These are phyloP conservation scores for Trichoderma sp. DNA, from an alignment of 2,329 filamentous ascomycete genomes.

Conservation along the genomic window DNA sequence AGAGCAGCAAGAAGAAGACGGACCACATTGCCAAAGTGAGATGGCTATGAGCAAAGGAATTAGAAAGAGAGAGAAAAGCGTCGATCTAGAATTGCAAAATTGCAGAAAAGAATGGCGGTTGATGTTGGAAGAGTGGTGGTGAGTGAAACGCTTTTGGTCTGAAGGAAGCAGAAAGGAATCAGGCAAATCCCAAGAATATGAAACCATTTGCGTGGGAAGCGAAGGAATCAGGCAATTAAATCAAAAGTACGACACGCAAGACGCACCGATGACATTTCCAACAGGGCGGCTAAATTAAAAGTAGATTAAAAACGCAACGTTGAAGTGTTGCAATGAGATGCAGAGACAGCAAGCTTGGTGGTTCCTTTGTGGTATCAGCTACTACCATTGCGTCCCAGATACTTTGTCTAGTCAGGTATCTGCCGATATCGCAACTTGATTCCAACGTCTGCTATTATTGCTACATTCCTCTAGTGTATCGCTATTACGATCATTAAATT, in stretches of 20 bases:
- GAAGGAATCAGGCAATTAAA: background rate
- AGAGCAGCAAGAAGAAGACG: conserved; percentile 83
- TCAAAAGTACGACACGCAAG: background rate
- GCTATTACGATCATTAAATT: background rate
- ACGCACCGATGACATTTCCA: background rate
- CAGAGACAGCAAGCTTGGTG: background rate
- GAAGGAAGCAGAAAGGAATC: background rate
- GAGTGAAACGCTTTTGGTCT: background rate
- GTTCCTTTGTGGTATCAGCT: background rate
- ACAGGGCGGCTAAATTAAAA: background rate
- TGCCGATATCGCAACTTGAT: background rate
- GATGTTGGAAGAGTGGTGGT: background rate
- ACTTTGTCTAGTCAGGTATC: background rate
- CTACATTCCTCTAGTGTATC: background rate
- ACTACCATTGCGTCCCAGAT: background rate
- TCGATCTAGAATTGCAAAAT: background rate
- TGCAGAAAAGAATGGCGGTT: background rate
- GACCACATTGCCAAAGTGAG: conserved; percentile 92
- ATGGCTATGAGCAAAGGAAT: conserved; percentile 53
- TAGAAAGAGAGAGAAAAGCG: background rate
- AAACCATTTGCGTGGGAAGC: background rate
- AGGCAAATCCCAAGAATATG: background rate
- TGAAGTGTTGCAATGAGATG: background rate
- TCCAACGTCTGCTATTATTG: background rate
- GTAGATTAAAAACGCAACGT: background rate